Conservation (phyloP, 106 monocot genomes). For the Dendrobium catenatum region DNA sequence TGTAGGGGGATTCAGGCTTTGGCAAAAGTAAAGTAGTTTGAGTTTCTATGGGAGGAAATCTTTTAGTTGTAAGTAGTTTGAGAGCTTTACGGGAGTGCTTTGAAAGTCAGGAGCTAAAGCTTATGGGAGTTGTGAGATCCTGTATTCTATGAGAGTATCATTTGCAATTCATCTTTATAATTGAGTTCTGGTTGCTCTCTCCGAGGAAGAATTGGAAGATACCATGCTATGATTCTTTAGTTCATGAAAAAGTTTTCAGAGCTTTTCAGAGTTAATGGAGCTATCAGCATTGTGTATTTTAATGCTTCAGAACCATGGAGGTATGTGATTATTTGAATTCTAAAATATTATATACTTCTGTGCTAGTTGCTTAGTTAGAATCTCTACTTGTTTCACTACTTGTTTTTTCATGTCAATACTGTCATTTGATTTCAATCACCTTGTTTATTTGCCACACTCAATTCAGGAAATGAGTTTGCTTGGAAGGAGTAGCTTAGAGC, state of each 20-base stretch:
- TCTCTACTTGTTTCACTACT: not conserved
- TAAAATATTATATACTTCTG: not conserved
- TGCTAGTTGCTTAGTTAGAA: not conserved
- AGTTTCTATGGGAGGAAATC: not conserved
- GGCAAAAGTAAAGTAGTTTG: not conserved
- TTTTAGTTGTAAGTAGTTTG: not conserved
- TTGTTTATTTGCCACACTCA: not conserved
- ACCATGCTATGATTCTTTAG: not conserved
- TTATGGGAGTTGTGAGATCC: not conserved
- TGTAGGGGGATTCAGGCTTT: slow-evolving; percentile 3
- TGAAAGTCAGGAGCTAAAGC: not conserved
- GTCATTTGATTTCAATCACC: not conserved
- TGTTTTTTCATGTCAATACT: not conserved
- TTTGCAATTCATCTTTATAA: not conserved
- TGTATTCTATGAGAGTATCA: not conserved
- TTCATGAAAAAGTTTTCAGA: not conserved
- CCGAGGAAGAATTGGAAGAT: not conserved
- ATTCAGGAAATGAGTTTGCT: not conserved
- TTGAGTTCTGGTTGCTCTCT: not conserved
- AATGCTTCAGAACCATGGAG: slow-evolving; percentile 1
- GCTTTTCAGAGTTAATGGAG: not conserved
- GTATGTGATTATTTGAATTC: slow-evolving; percentile 4
- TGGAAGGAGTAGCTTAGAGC: not conserved
- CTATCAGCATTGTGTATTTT: not conserved
- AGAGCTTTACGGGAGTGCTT: not conserved